Evolutionary conservation across 2,329 filamentous ascomycete genomes (phyloP).

Genomic region (Aspergillus eucalypticola): DNA sequence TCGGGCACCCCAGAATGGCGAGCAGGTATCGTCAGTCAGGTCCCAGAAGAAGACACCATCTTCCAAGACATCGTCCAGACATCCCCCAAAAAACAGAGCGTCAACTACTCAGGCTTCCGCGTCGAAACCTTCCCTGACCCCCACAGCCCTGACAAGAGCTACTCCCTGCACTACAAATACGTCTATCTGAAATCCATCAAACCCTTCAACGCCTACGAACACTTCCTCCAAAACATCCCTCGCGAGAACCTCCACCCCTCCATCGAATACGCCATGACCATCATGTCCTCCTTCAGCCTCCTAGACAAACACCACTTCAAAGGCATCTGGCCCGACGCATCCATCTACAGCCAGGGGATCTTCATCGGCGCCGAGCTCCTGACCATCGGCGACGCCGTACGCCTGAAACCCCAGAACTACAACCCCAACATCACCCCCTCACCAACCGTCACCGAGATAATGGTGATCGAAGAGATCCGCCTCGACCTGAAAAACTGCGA

Average conservation of each 20-base stretch:
- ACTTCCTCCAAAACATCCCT: conserved; percentile 47
- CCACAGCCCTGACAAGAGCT: conserved; percentile 52
- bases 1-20: conserved; percentile 53
- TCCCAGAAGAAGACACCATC: conserved; percentile 45
- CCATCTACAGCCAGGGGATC: conserved; percentile 55
- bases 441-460: conserved; percentile 49
- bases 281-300: conserved; percentile 55
- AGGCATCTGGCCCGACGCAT: conserved; percentile 57
- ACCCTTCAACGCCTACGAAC: conserved; percentile 57
- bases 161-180: conserved; percentile 57
- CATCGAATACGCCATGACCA: conserved; percentile 55
- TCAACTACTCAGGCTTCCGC: conserved; percentile 57
- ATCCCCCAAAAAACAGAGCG: conserved; percentile 40
- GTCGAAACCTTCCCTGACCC: conserved; percentile 59
- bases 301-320: conserved; percentile 55
- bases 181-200: conserved; percentile 56
- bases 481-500: conserved; percentile 53
- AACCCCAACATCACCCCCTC: conserved; percentile 5
- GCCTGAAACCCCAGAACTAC: conserved; percentile 45
- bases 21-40: conserved; percentile 58
- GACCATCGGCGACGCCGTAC: conserved; percentile 55
- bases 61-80: conserved; percentile 50
- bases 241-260: conserved; percentile 53
- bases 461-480: conserved; percentile 56
- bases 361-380: conserved; percentile 60